phyloP scores from a whole-genome alignment of 179 eudicot species.

The Silene vulgaris region DNA sequence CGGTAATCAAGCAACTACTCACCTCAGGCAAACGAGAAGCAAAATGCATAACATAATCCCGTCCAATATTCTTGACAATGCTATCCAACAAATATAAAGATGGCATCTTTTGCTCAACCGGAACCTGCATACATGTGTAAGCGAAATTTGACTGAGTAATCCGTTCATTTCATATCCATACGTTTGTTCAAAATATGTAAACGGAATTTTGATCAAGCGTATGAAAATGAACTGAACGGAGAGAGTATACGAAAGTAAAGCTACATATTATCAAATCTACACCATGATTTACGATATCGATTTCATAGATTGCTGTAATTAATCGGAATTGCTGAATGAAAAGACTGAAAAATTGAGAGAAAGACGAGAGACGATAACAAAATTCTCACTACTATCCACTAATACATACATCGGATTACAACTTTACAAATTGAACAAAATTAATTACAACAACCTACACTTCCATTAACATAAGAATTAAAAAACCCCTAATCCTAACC shows the following conservation, averaged over 20 bases:
- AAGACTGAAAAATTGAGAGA: neutral
- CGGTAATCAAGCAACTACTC: slow-evolving; percentile 24
- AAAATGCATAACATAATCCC: slow-evolving; percentile 66
- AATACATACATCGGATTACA: slow-evolving; percentile 29
- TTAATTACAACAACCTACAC: slow-evolving; percentile 23
- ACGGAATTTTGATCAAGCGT: too few species aligned
- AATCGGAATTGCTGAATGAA: neutral
- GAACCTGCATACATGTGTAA: slow-evolving; percentile 56
- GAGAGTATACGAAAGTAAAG: neutral
- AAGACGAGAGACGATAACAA: neutral
- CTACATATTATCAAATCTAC: neutral
- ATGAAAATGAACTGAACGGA: neutral
- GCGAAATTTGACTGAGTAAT: slow-evolving; percentile 18
- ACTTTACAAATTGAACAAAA: slow-evolving; percentile 26
- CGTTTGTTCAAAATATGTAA: too few species aligned
- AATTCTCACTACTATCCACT: slow-evolving; percentile 25
- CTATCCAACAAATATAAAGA: slow-evolving; percentile 92
- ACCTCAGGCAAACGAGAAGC: slow-evolving; percentile 85
- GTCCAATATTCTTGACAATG: slow-evolving; percentile 90
- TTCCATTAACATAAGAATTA: neutral
- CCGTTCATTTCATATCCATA: neutral
- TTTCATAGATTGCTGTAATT: neutral
- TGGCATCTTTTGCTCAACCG: slow-evolving; percentile 80
- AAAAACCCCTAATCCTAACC: neutral
- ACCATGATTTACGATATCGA: neutral